Base-by-base conservation (phyloP, 306 rosid species). In the Hippophae tibetana region DNA sequence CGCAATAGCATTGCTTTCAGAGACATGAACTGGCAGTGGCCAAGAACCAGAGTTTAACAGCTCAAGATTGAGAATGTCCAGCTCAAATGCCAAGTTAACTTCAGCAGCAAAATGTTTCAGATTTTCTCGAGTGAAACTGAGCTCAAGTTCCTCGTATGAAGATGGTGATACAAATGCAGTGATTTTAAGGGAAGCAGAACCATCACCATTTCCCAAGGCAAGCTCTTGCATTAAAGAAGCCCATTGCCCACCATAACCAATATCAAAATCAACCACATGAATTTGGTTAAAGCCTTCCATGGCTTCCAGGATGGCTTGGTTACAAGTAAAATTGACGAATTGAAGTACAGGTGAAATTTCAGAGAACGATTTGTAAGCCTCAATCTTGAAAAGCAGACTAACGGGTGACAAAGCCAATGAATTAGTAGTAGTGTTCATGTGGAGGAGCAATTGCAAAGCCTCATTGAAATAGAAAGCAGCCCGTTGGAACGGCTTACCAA, bases 181-280 rank as follows among this genome's bases (percentile, higher is more conserved):
- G 73, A 90, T 82, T 69, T 78, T 87, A 25, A 90, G 82, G 70
- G 77, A 72, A 42, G 85, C 78, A 11, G 82, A 61, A 58, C 81
- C 38, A 31, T 4, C 76, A 1, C 76, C 78, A 66, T 74, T 87
- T 60, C 86, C 77, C 50, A 84, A 69, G 50, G 92, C 92, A 7
- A 87, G 69, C 73, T 90, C 98, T 56, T 85, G 92, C 86, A 90
- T 87, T 55, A 90, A 77, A 53, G 98, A 90, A 63, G 98, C 82
- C 97, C 90, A 87, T 65, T 90, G 98, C 9, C 85, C 98, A 23
- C 98, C 98, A 56, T 87, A 82, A 7, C 96, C 96, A 47, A 90
- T 83, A 68, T 87, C 98, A 47, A 90, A 87, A 67, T 90, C 98
- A 12, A 90, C 60, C 7, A 90, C 54, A 60, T 87, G 96, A 51